Base-by-base conservation (phyloP, 805 yeast genomes). In the Blastobotrys parvus region DNA sequence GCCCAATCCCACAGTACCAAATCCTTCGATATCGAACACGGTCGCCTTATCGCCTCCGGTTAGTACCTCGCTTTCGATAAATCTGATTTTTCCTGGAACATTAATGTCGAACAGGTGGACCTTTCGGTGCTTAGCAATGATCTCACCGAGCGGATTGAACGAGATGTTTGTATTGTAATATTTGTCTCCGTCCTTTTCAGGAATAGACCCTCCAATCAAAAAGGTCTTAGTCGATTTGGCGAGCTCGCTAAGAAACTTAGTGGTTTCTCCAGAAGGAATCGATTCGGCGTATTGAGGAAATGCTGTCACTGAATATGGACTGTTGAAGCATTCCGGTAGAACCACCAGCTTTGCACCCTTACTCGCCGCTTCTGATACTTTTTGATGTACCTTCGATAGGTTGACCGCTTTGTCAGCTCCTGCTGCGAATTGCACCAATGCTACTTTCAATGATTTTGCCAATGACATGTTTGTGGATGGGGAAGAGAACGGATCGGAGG, bases 301-400 rank as follows among this genome's bases (percentile, higher is more conserved):
- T 48, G 89, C 82, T 45, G 76, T 75, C 22, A 87, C 95, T 0
- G 94, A 77, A 59, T 92, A 92, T 2, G 97, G 97, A 1, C 96
- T 85, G 61, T 90, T 92, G 75, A 89, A 90, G 66, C 96, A 88
- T 65, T 92, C 97, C 6, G 98, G 98, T 25, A 92, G 68, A 50
- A 92, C 86, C 8, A 92, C 75, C 34, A 90, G 68, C 54, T 89
- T 83, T 5, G 81, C 74, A 5, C 79, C 75, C 19, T 63, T 57
- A 15, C 77, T 70, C 19, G 81, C 78, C 0, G 97, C 97, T 44
- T 73, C 75, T 18, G 70, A 68, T 37, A 87, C 76, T 52, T 73
- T 78, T 8, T 69, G 70, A 39, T 74, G 70, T 3, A 85, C 95
- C 52, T 82, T 79, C 39, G 69, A 58, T 47, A 90, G 67, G 63